A percentile compares a stretch with the other conserved stretches of the same genome.
These are phyloP conservation scores for Trichosporon coremiiforme DNA, from an alignment of 1,284 basidiomycete genomes.

Conservation along the genomic window DNA sequence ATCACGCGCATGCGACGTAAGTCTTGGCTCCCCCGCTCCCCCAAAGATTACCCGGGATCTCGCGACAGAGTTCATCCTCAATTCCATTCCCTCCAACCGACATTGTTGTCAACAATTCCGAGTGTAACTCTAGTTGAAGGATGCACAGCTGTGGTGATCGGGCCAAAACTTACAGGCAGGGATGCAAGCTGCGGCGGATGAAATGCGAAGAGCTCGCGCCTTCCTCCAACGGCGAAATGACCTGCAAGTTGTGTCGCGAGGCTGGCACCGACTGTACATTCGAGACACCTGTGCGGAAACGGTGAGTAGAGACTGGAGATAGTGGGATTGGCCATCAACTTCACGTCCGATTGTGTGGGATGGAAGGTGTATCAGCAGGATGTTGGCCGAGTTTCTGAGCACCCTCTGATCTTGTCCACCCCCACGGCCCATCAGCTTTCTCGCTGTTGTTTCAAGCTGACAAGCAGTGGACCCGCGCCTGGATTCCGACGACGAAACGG, in stretches of 20 bases:
- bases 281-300: constrained; percentile 38
- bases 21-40: constrained; percentile 19
- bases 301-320: constrained; percentile 28
- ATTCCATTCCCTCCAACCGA: neutral
- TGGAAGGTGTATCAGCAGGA: no score
- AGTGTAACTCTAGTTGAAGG: neutral
- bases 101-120: neutral
- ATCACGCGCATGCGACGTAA: constrained; percentile 38
- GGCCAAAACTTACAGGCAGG: constrained; percentile 23
- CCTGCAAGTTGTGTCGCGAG: constrained; percentile 39
- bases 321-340: neutral
- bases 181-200: constrained; percentile 36
- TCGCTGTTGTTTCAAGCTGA: constrained; percentile 1
- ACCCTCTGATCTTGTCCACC: no score
- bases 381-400: no score
- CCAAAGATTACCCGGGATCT: no score
- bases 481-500: constrained; percentile 28
- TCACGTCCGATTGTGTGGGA: neutral
- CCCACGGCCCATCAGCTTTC: no score
- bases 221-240: constrained; percentile 22
- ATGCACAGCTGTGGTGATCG: neutral
- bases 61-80: neutral
- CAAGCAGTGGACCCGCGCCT: constrained; percentile 25
- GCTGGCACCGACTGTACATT: constrained; percentile 35
- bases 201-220: constrained; percentile 37